phyloP scores from a whole-genome alignment of 2,329 filamentous ascomycete species.

The Camillea tinctor region DNA sequence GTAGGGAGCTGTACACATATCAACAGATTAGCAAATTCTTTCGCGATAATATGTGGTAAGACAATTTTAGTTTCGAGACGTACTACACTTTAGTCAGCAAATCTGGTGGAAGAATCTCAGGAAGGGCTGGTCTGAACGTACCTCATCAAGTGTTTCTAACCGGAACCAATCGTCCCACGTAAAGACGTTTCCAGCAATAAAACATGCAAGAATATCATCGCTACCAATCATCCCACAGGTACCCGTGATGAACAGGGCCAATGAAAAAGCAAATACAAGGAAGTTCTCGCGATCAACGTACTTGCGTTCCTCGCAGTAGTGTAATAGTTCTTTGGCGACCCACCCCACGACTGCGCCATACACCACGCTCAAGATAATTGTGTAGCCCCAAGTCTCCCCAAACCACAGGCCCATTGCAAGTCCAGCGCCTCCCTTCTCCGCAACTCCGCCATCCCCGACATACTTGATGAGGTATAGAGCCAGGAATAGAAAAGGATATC shows the following conservation, averaged over 20 bases:
- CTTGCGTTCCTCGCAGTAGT: slow-evolving; percentile 77
- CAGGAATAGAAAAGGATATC: slow-evolving; percentile 85
- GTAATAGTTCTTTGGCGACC: slow-evolving; percentile 76
- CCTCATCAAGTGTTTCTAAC: slow-evolving; percentile 79
- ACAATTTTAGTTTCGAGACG: slow-evolving; percentile 1
- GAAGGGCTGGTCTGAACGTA: slow-evolving; percentile 15
- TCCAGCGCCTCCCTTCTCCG: slow-evolving; percentile 56
- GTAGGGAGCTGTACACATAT: slow-evolving; percentile 58
- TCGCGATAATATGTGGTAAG: neutral
- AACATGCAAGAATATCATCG: slow-evolving; percentile 88
- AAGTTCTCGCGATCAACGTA: slow-evolving; percentile 88
- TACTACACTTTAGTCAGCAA: slow-evolving; percentile 23
- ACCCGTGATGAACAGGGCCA: slow-evolving; percentile 83
- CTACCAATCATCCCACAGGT: slow-evolving; percentile 85
- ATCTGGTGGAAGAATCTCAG: neutral
- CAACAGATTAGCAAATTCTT: slow-evolving; percentile 8
- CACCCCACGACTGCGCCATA: slow-evolving; percentile 80
- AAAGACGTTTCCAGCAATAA: slow-evolving; percentile 87
- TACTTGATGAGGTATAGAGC: slow-evolving; percentile 83
- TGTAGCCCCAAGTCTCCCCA: slow-evolving; percentile 81
- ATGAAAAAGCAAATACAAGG: slow-evolving; percentile 78
- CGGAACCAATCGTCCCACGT: slow-evolving; percentile 96
- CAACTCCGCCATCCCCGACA: slow-evolving; percentile 55
- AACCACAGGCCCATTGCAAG: slow-evolving; percentile 80
- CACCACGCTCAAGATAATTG: slow-evolving; percentile 71